A percentile compares a stretch with the other conserved stretches of the same genome.
Evolutionary conservation across 202 grass and related monocot species (phyloP).

Genomic region (Digitaria exilis): DNA sequence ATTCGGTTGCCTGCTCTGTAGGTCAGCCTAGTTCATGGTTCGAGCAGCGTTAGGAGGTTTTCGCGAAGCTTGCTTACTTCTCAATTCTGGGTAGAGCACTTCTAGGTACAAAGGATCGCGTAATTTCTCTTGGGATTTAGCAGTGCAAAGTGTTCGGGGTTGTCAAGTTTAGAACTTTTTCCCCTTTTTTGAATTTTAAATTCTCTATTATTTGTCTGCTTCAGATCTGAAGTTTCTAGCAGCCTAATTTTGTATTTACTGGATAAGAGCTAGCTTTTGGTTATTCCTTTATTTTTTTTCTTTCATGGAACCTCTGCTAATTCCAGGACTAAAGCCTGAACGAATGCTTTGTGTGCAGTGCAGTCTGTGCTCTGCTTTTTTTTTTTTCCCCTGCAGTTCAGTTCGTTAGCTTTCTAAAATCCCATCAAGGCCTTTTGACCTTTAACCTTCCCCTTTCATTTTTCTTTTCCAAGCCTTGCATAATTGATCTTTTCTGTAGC

Average conservation of each 20-base stretch:
- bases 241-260: background rate
- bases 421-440: conserved; percentile 35
- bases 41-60: background rate
- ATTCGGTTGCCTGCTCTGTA: conserved; percentile 12
- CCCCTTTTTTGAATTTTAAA: background rate
- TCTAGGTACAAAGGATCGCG: background rate
- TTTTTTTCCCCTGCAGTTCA: conserved; percentile 19
- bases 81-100: background rate
- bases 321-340: background rate
- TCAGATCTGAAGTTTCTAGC: conserved; percentile 39
- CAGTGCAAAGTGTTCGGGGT: background rate
- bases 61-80: background rate
- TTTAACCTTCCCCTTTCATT: background rate
- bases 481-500: conserved; percentile 3
- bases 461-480: conserved; percentile 8
- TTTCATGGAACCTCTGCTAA: background rate
- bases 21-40: background rate
- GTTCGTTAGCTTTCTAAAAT: conserved; percentile 16
- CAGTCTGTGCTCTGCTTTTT: conserved; percentile 18
- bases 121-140: background rate
- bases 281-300: background rate
- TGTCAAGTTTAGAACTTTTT: background rate
- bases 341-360: background rate
- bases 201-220: conserved; percentile 7
- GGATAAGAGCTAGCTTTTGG: conserved; percentile 1